Percentiles rank a stretch among this genome's conserved stretches.
These are phyloP conservation scores for Strobilomyces echinocephalus DNA, from an alignment of 768 basidiomycete species.

Conservation along the genomic window DNA sequence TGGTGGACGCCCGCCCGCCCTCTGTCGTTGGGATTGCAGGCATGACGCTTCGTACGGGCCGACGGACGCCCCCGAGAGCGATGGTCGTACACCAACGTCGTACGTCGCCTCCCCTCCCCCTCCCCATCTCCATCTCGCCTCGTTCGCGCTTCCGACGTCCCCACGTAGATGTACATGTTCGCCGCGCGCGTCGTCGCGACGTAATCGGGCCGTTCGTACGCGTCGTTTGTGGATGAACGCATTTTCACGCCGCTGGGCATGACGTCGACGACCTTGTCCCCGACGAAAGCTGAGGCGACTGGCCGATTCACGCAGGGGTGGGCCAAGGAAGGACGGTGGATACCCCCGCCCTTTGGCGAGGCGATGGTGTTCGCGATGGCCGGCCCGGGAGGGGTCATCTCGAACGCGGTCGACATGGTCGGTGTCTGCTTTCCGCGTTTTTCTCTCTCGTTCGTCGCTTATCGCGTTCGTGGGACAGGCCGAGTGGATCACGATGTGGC, in stretches of 20 bases:
- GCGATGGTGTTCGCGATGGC: conserved; percentile 23
- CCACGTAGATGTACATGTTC: too few species aligned
- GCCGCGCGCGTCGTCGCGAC: too few species aligned
- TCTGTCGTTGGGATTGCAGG: too few species aligned
- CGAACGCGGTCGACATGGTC: conserved; percentile 39
- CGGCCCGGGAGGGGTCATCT: conserved; percentile 43
- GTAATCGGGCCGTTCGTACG: too few species aligned
- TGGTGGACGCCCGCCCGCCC: too few species aligned
- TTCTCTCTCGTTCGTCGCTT: too few species aligned
- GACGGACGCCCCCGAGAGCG: conserved; percentile 24
- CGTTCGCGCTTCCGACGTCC: too few species aligned
- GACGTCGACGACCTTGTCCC: conserved; percentile 19
- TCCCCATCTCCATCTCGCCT: not conserved
- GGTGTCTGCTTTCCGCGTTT: not conserved
- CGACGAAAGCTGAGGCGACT: conserved; percentile 26
- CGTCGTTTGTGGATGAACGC: conserved; percentile 38
- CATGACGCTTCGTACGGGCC: conserved; percentile 33
- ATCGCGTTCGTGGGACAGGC: conserved; percentile 4
- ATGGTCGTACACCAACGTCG: conserved; percentile 13
- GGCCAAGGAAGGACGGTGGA: conserved; percentile 30
- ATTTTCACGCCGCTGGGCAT: conserved; percentile 40
- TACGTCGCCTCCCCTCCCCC: not conserved
- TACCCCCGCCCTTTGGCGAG: conserved; percentile 34
- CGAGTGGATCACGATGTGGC: conserved; percentile 35
- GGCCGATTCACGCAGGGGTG: conserved; percentile 35